Percentiles rank a stretch among this genome's conserved stretches.
These are phyloP conservation scores for Ottelia alismoides DNA, from an alignment of 106 monocot species.

Conservation along the genomic window DNA sequence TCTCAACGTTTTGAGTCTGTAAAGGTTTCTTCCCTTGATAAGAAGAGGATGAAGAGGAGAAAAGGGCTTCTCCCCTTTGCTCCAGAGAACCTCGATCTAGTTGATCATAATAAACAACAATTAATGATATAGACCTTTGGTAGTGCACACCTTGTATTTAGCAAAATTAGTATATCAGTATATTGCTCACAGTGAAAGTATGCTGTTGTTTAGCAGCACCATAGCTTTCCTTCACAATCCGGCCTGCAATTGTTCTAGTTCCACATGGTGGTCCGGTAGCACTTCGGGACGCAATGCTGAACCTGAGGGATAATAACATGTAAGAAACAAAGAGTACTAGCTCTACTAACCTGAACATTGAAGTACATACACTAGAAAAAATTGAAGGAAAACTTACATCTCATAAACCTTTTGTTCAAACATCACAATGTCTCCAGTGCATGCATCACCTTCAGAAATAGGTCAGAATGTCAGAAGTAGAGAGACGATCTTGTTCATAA, in stretches of 20 bases:
- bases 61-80: conserved; percentile 61
- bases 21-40: conserved; percentile 85
- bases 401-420: conserved; percentile 80
- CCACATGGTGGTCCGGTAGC: conserved; percentile 54
- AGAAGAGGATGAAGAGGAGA: conserved; percentile 73
- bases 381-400: conserved; percentile 18
- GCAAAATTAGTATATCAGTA: background rate
- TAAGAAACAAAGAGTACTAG: background rate
- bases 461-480: background rate
- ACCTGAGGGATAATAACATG: conserved; percentile 17
- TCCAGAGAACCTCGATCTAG: conserved; percentile 85
- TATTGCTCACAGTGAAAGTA: conserved; percentile 66
- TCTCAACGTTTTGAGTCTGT: conserved; percentile 65
- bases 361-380: no score
- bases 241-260: conserved; percentile 48
- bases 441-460: conserved; percentile 56
- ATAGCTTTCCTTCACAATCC: conserved; percentile 88
- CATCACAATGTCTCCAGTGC: conserved; percentile 79
- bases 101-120: background rate
- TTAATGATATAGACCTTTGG: no score
- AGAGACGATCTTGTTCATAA: no score
- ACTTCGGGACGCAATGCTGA: conserved; percentile 48
- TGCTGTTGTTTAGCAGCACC: conserved; percentile 87
- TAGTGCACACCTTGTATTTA: no score
- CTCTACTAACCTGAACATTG: no score